Evolutionary conservation across 2,329 filamentous ascomycete genomes (phyloP), one percentile per base, ranked within the genome.

Genomic region (Fusarium hostae): DNA sequence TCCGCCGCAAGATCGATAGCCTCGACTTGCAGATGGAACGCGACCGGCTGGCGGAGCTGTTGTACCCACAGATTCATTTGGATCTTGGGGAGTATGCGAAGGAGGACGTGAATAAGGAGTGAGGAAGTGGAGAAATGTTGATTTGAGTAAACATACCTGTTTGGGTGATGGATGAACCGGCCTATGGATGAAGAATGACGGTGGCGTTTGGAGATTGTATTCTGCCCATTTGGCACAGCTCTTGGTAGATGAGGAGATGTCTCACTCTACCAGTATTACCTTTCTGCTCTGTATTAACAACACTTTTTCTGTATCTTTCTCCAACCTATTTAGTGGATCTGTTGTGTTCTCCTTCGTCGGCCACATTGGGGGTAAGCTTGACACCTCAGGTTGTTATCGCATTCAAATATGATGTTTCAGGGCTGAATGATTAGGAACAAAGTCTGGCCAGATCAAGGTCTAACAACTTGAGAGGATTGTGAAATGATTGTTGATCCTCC

Each of bases 31-130:
- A 47, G 5, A n/a, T 47, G 24, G 44, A 47, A 12, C 28, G 24
- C 6, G 16, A 26, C 0, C 18, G 44, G 3, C 18, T 47, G 0
- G 24, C 24, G 0, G 44, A 47, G 2, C 20, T 47, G 1, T 4
- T 47, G 0, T n/a, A 47, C 2, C 43, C 32, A 1, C 32, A 34
- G 2, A 9, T 34, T 9, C 32, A 13, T 9, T 8, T 16, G 15
- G 32, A 34, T 8, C 32, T 16, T 16, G 9, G 9, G 15, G 32
- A 34, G 15, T 13, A 34, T 16, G 32, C 16, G 32, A 34, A 13
- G 18, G 6, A 5, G 15, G 24, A 15, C 12, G 18, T 10, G 13
- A 15, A n/a, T 12, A 45, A 47, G 6, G 3, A 35, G 16, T 10
- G 1, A 18, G 4, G 7, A 26, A 7, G 3, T 10, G 15, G 15